Evolutionary conservation across 495 filamentous ascomycete species (phyloP).

Genomic region (Xylaria nigripes): DNA sequence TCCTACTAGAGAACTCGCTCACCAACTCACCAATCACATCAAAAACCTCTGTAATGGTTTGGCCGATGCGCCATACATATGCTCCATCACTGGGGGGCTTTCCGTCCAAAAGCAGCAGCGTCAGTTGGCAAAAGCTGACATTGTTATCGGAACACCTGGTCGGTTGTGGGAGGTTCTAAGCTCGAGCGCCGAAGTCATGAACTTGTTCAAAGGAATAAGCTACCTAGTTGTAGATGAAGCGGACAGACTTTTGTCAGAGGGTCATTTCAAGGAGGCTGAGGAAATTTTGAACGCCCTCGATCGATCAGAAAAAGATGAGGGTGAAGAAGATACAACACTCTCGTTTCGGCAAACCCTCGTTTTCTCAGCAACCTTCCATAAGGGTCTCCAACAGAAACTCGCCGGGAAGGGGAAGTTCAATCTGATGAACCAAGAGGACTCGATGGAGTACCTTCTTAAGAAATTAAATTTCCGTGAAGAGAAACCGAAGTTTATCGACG

Average conservation of each 20-base stretch:
- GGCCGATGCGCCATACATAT: conserved; percentile 57
- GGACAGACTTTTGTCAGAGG: conserved; percentile 83
- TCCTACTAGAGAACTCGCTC: conserved; percentile 86
- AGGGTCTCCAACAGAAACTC: conserved; percentile 80
- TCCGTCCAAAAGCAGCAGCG: conserved; percentile 89
- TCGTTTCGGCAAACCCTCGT: conserved; percentile 75
- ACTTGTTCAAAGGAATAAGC: conserved; percentile 58
- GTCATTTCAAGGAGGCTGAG: conserved; percentile 88
- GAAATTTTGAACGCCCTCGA: conserved; percentile 76
- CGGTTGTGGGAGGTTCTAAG: conserved; percentile 90
- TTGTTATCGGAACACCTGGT: conserved; percentile 87
- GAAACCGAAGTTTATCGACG: conserved; percentile 84
- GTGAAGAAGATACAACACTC: conserved; percentile 21
- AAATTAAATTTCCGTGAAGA: conserved; percentile 79
- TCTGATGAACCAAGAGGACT: conserved; percentile 62
- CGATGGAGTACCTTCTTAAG: conserved; percentile 85
- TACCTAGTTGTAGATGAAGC: conserved; percentile 94
- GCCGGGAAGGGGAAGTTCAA: conserved; percentile 63
- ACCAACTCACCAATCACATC: conserved; percentile 80
- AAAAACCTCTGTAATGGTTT: conserved; percentile 58
- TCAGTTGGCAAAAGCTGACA: conserved; percentile 65
- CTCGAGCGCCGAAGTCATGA: conserved; percentile 41
- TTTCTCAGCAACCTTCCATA: conserved; percentile 94
- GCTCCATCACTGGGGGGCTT: conserved; percentile 79
- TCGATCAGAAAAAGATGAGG: conserved; percentile 36